Evolutionary conservation across 192 early-diverging fungal genomes (phyloP).

Genomic region (Helicostylum pulchrum): DNA sequence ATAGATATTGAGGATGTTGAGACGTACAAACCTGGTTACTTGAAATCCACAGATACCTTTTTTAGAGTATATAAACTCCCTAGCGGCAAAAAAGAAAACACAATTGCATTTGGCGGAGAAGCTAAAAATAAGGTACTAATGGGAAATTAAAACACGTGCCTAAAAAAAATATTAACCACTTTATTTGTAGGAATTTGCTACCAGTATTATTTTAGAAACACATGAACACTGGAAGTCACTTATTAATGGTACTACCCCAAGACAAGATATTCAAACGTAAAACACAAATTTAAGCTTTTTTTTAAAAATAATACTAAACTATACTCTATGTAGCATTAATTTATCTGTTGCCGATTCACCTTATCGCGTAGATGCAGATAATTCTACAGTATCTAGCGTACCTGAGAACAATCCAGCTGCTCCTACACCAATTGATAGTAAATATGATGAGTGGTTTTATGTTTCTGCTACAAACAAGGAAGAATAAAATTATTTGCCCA

Average conservation of each 20-base stretch:
- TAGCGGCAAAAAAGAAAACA: slow-evolving; percentile 96
- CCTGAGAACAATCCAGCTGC: slow-evolving; percentile 26
- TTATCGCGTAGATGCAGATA: slow-evolving; percentile 53
- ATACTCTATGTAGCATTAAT: slow-evolving; percentile 48
- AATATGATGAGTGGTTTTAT: slow-evolving; percentile 95
- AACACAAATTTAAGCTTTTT: slow-evolving; percentile 22
- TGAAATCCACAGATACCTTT: slow-evolving; percentile 94
- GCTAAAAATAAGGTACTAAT: slow-evolving; percentile 60
- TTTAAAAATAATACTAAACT: slow-evolving; percentile 10
- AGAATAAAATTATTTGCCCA: background rate
- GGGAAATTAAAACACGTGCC: too few relatives aligned
- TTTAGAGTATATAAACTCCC: slow-evolving; percentile 99
- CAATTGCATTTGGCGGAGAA: slow-evolving; percentile 91
- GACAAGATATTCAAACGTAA: slow-evolving; percentile 18
- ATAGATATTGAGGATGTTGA: slow-evolving; percentile 97
- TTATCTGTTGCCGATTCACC: slow-evolving; percentile 64
- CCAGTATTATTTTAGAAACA: slow-evolving; percentile 82
- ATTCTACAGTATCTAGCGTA: slow-evolving; percentile 5
- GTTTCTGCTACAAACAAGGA: slow-evolving; percentile 41
- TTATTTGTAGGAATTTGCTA: slow-evolving; percentile 68
- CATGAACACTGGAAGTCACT: slow-evolving; percentile 91
- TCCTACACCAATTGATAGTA: slow-evolving; percentile 64
- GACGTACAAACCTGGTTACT: slow-evolving; percentile 88
- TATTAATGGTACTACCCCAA: slow-evolving; percentile 41
- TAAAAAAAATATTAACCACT: background rate